These are phyloP conservation scores for Fusarium xylarioides DNA, from an alignment of 2,329 filamentous ascomycete genomes.

Conservation along the genomic window DNA sequence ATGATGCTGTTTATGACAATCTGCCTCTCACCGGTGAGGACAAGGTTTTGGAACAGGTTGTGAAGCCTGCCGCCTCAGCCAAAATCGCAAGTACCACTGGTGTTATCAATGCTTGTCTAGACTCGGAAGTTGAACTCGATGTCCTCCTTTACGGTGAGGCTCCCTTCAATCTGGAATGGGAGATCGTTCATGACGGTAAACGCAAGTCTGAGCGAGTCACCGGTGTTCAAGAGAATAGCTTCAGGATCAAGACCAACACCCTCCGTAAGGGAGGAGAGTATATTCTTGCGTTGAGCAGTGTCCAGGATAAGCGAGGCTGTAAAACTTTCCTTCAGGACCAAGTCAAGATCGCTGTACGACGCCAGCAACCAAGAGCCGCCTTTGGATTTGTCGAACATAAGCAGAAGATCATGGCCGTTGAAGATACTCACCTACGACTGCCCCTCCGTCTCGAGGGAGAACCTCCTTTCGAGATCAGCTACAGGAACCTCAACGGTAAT, in stretches of 20 bases:
- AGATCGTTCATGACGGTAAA: slow-evolving; percentile 89
- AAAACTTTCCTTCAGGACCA: slow-evolving; percentile 87
- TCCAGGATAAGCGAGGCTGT: slow-evolving; percentile 88
- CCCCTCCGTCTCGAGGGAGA: slow-evolving; percentile 88
- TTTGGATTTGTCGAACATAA: slow-evolving; percentile 90
- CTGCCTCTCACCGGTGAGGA: slow-evolving; percentile 69
- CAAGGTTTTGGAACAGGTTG: slow-evolving; percentile 81
- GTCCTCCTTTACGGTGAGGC: slow-evolving; percentile 81
- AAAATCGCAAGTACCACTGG: slow-evolving; percentile 67
- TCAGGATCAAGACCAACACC: slow-evolving; percentile 78
- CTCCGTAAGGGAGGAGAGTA: slow-evolving; percentile 89
- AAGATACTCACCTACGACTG: slow-evolving; percentile 76
- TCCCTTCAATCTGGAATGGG: slow-evolving; percentile 91
- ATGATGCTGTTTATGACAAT: slow-evolving; percentile 81
- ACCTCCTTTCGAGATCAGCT: slow-evolving; percentile 82
- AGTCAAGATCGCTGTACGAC: slow-evolving; percentile 83
- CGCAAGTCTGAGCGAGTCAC: slow-evolving; percentile 73
- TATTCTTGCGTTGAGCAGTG: slow-evolving; percentile 82
- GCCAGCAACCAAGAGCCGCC: slow-evolving; percentile 84
- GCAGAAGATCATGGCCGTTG: slow-evolving; percentile 76
- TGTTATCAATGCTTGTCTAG: slow-evolving; percentile 78
- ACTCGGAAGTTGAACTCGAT: slow-evolving; percentile 79
- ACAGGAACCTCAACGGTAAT: slow-evolving; percentile 71
- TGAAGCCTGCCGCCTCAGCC: slow-evolving; percentile 91
- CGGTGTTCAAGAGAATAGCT: slow-evolving; percentile 68